Conservation (phyloP, 805 yeast species). For the Wickerhamomyces alni region DNA sequence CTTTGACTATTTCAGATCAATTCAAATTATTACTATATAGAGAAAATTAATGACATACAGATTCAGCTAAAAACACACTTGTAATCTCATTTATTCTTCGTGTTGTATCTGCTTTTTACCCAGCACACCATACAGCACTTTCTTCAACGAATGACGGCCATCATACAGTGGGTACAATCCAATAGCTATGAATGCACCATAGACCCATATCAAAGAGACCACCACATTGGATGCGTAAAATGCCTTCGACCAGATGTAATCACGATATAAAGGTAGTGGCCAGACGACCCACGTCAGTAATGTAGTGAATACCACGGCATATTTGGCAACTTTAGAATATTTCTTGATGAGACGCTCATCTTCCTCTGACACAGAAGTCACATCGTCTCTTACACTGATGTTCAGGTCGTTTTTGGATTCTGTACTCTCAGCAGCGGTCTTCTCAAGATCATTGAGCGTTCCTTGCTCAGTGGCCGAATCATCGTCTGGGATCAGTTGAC, state of each 20-base stretch:
- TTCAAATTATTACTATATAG: no score
- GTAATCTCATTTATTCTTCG: background rate
- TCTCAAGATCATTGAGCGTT: no score
- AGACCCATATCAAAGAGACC: conserved; percentile 34
- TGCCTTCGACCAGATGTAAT: conserved; percentile 32
- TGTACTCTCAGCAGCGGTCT: no score
- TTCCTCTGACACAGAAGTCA: conserved; percentile 7
- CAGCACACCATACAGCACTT: conserved; percentile 31
- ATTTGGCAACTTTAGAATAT: conserved; percentile 22
- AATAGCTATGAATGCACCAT: conserved; percentile 27
- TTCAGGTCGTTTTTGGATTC: background rate
- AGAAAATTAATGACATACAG: no score
- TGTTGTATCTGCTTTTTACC: background rate
- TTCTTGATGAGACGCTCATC: no score
- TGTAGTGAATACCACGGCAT: conserved; percentile 22
- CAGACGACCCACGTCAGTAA: conserved; percentile 34
- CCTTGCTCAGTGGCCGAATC: background rate
- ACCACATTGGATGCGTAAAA: conserved; percentile 34
- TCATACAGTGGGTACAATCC: conserved; percentile 31
- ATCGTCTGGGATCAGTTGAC: conserved; percentile 34
- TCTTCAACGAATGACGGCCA: conserved; percentile 28
- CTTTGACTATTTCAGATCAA: no score
- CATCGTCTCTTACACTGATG: background rate
- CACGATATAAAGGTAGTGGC: conserved; percentile 38
- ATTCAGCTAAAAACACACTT: no score